These are phyloP conservation scores for Aspergillus sclerotialis DNA, from an alignment of 2,329 filamentous ascomycete genomes.

Conservation along the genomic window DNA sequence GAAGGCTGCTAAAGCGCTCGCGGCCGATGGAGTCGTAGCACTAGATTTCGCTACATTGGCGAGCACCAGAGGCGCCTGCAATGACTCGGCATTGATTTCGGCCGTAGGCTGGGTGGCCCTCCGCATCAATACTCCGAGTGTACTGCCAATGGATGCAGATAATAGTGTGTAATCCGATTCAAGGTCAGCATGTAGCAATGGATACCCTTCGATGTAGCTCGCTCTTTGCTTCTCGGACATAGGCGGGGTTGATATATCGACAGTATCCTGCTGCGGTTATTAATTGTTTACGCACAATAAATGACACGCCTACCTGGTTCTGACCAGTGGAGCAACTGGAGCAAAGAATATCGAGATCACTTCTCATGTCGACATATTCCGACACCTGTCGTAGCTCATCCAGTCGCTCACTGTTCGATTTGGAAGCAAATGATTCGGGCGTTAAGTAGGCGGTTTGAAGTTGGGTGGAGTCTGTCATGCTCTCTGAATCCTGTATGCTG, in stretches of 20 bases:
- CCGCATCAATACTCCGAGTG: constrained; percentile 22
- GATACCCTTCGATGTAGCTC: constrained; percentile 49
- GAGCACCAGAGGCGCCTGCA: constrained; percentile 23
- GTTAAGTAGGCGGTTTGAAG: constrained; percentile 13
- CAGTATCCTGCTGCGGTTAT: constrained; percentile 34
- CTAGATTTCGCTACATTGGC: constrained; percentile 14
- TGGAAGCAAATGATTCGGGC: constrained; percentile 2
- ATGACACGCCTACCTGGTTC: constrained; percentile 18
- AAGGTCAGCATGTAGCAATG: constrained; percentile 48
- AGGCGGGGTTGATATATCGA: constrained; percentile 60
- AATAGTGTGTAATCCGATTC: constrained; percentile 38
- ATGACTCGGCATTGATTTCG: constrained; percentile 15
- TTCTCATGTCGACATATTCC: constrained; percentile 27
- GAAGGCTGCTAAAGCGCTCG: constrained; percentile 43
- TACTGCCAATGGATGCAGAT: constrained; percentile 25
- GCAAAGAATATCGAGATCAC: constrained; percentile 30
- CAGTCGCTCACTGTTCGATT: constrained; percentile 18
- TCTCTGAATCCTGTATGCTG: constrained; percentile 54
- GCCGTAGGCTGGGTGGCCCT: constrained; percentile 14
- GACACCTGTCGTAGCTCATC: constrained; percentile 21
- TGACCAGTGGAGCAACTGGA: constrained; percentile 18
- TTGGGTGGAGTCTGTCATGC: constrained; percentile 33
- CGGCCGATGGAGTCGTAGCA: constrained; percentile 21
- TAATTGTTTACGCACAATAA: background rate
- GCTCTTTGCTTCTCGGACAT: constrained; percentile 47